Evolutionary conservation across 129 eudicot species (phyloP).

Genomic region (Flaveria sonorensis): DNA sequence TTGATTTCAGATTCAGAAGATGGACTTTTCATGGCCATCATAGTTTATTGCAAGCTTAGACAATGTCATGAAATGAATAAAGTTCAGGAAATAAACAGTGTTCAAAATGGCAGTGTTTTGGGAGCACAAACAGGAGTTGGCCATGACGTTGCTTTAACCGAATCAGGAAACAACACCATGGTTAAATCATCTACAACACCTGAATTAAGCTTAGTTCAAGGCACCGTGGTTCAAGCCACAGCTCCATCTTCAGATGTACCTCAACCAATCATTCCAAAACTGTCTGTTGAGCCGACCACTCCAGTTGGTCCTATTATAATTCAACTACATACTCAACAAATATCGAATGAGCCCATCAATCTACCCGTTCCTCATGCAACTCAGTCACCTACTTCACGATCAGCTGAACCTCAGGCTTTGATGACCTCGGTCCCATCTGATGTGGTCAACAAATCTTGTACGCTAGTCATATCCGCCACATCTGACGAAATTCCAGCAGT

Average conservation of each 20-base stretch:
- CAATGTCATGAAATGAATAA: conserved; percentile 36
- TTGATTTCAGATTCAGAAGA: conserved; percentile 45
- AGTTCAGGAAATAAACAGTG: conserved; percentile 7
- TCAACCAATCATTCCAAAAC: conserved; percentile 7
- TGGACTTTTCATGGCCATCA: conserved; percentile 36
- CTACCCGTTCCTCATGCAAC: neutral
- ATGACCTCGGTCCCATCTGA: neutral
- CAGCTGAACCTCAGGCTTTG: neutral
- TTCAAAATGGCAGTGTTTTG: conserved; percentile 17
- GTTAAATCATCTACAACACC: conserved; percentile 9
- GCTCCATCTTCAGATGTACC: conserved; percentile 17
- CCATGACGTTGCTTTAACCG: neutral
- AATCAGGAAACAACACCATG: neutral
- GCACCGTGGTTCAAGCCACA: conserved; percentile 18
- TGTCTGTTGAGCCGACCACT: neutral
- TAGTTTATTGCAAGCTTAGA: conserved; percentile 46
- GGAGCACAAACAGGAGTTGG: conserved; percentile 10
- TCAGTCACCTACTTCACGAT: no score
- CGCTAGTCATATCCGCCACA: neutral
- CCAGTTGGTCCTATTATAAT: neutral
- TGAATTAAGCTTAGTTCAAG: conserved; percentile 13
- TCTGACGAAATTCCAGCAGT: neutral
- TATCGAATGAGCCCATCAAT: neutral
- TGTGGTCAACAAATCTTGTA: neutral
- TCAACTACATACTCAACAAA: neutral